Conservation (phyloP, 768 basidiomycete genomes). For the Leccinellum luteum region DNA sequence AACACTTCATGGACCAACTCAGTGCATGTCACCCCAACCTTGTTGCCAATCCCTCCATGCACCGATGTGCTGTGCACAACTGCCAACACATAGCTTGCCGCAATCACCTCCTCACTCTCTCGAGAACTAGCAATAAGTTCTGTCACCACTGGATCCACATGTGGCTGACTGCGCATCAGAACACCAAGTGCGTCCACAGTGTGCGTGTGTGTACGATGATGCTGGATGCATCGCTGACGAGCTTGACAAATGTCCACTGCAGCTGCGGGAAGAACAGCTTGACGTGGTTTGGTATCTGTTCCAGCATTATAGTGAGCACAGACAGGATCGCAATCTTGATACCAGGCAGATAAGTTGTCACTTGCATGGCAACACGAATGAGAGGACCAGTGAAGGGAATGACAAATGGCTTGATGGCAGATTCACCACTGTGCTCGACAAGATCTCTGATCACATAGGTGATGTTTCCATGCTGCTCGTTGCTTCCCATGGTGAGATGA, state of each 20-base stretch:
- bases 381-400: constrained; percentile 94
- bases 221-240: constrained; percentile 76
- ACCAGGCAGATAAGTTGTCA: constrained; percentile 85
- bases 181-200: constrained; percentile 84
- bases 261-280: constrained; percentile 99
- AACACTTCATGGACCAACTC: constrained; percentile 81
- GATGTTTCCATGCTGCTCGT: constrained; percentile 92
- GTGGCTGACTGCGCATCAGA: constrained; percentile 86
- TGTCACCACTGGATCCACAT: constrained; percentile 91
- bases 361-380: constrained; percentile 91
- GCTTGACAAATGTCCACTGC: constrained; percentile 95
- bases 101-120: constrained; percentile 65
- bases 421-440: constrained; percentile 78
- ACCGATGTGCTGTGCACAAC: constrained; percentile 60
- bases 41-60: constrained; percentile 71
- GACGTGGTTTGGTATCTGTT: constrained; percentile 82
- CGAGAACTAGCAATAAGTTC: constrained; percentile 69
- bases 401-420: constrained; percentile 90
- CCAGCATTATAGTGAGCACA: constrained; percentile 82
- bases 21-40: constrained; percentile 65
- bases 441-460: constrained; percentile 96
- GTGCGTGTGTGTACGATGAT: constrained; percentile 67
- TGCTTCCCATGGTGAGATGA: constrained; percentile 92
- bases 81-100: constrained; percentile 72
- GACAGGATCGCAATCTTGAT: constrained; percentile 91